Conservation (phyloP, 2,329 filamentous ascomycete species). For the Claviceps capensis region DNA sequence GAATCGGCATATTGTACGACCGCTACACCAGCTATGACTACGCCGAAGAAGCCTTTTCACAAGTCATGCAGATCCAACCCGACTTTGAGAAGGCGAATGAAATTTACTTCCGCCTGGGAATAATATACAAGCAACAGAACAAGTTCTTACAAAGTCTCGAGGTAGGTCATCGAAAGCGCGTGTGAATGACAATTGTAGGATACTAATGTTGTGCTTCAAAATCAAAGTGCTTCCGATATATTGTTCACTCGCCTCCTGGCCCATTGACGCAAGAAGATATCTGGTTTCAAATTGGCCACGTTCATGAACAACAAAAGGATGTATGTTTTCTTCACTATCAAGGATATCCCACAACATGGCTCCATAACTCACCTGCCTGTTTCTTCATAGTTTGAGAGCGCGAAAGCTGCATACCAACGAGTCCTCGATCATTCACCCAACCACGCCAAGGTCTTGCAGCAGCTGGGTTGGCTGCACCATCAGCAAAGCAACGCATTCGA, state of each 20-base stretch:
- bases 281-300: conserved; percentile 98
- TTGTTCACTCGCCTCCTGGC: conserved; percentile 81
- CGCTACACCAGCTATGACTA: conserved; percentile 93
- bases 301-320: conserved; percentile 97
- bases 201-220: background rate
- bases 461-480: conserved; percentile 94
- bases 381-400: conserved; percentile 68
- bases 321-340: conserved; percentile 41
- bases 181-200: background rate
- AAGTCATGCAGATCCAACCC: conserved; percentile 97
- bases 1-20: conserved; percentile 94
- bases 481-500: conserved; percentile 85
- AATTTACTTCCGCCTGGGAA: conserved; percentile 96
- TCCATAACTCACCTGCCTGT: conserved; percentile 21
- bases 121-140: conserved; percentile 97
- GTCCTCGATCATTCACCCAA: conserved; percentile 90
- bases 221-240: conserved; percentile 91
- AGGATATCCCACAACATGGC: background rate
- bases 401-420: conserved; percentile 81
- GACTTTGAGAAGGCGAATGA: conserved; percentile 98
- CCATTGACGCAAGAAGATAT: conserved; percentile 96
- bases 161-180: conserved; percentile 34
- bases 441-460: conserved; percentile 95
- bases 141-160: conserved; percentile 89
- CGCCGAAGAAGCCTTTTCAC: conserved; percentile 93